Base-by-base conservation (phyloP, 1,284 basidiomycete genomes). In the Inonotus obliquus region DNA sequence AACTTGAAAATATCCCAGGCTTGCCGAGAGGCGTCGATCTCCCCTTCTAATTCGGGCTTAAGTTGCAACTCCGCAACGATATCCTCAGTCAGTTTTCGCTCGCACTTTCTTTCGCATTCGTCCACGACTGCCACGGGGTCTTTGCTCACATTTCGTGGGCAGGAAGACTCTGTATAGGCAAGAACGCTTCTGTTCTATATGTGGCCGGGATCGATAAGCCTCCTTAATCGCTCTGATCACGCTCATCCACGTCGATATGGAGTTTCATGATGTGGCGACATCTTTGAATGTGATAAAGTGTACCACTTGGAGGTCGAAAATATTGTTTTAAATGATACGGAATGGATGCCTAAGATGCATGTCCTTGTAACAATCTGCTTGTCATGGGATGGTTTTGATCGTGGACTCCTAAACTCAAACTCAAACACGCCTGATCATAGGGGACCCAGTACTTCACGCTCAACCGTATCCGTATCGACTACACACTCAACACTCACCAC, bases 221-320 rank as follows among this genome's bases (percentile, higher is more conserved):
- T 80, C 77, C 73, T 83, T 89, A 89, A 90, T 89, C 87, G 82
- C 87, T 89, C 85, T 78, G 73, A 85, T 83, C 83, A 81, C 86
- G 77, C 71, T 74, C 68, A 70, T 70, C 72, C 71, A 89, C 85
- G 86, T 79, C 68, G 83, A 81, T 61, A 76, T 81, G 80, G 87
- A 87, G 87, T 89, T 90, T 90, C 87, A 89, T 89, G 84, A 77
- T 77, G 81, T 73, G 87, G 87, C 84, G 65, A 89, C 79, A 88
- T 61, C 29, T 4, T 39, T n/a, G n/a, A n/a, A n/a, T n/a, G 9
- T 9, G 32, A 9, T 32, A 4, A 4, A 4, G 32, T 32, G 32
- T 32, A 32, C 32, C 32, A 32, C 32, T 9, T 32, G 9, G 32
- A 32, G 9, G 32, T 32, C 32, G n/a, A n/a, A n/a, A n/a, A n/a